Percentiles rank a stretch among this genome's conserved stretches.
Evolutionary conservation across 2,329 filamentous ascomycete species (phyloP).

Genomic region (Verticillium isaacii): DNA sequence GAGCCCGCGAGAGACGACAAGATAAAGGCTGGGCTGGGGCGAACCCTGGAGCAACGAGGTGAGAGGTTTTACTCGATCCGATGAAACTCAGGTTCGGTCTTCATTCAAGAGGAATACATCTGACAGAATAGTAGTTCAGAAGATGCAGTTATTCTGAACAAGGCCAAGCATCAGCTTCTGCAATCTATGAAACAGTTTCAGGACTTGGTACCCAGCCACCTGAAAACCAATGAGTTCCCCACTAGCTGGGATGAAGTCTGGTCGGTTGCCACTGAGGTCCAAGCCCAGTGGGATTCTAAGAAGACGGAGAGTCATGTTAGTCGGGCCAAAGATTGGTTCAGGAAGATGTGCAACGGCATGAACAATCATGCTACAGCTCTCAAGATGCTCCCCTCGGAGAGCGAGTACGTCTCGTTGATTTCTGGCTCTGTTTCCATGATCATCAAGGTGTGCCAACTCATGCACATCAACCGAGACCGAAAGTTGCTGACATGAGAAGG

Average conservation of each 20-base stretch:
- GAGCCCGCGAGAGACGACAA: not conserved
- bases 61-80: too few relatives aligned
- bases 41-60: too few relatives aligned
- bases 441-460: conserved; percentile 6
- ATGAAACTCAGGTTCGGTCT: too few relatives aligned
- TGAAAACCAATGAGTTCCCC: not conserved
- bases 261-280: not conserved
- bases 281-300: conserved; percentile 8
- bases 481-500: not conserved
- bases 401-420: conserved; percentile 7
- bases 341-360: conserved; percentile 11
- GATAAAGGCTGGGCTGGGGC: not conserved
- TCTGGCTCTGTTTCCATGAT: conserved; percentile 11
- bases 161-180: conserved; percentile 5
- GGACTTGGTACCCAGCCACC: not conserved
- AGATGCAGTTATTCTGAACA: conserved; percentile 2
- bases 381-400: conserved; percentile 12
- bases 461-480: not conserved
- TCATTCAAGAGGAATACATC: too few relatives aligned
- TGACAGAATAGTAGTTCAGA: not conserved
- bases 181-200: conserved; percentile 9
- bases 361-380: conserved; percentile 13
- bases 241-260: conserved; percentile 7
- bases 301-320: conserved; percentile 1
- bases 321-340: conserved; percentile 7